Percentiles rank a stretch among this genome's conserved stretches.
Evolutionary conservation across 2,329 filamentous ascomycete genomes (phyloP).

Genomic region (Alternaria sp.): DNA sequence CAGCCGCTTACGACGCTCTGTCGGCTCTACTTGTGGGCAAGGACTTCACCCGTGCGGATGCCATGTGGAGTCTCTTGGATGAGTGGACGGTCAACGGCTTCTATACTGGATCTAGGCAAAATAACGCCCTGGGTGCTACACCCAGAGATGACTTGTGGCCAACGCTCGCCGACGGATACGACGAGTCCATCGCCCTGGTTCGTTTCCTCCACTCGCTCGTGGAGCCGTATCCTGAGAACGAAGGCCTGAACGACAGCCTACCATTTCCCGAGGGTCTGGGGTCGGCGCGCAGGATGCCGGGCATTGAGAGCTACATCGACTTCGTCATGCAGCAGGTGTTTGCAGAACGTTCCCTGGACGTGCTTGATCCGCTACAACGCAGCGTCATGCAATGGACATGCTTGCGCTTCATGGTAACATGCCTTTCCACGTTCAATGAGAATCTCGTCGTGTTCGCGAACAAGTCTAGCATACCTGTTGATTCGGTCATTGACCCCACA

Average conservation of each 20-base stretch:
- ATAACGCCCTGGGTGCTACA: conserved; percentile 25
- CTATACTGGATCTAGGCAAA: conserved; percentile 42
- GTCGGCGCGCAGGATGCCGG: conserved; percentile 76
- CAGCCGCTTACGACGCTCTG: conserved; percentile 82
- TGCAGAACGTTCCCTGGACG: conserved; percentile 68
- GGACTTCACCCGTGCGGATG: conserved; percentile 67
- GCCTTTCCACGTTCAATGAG: conserved; percentile 89
- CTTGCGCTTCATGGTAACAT: conserved; percentile 80
- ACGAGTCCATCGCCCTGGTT: conserved; percentile 85
- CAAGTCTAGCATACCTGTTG: conserved; percentile 75
- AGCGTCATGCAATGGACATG: conserved; percentile 79
- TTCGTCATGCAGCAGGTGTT: conserved; percentile 85
- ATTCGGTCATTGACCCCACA: conserved; percentile 74
- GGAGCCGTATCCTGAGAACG: conserved; percentile 67
- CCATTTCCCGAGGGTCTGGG: conserved; percentile 89
- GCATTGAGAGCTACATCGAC: conserved; percentile 92
- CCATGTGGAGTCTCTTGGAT: conserved; percentile 83
- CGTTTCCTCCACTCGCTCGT: conserved; percentile 76
- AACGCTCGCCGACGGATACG: conserved; percentile 78
- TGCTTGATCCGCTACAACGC: conserved; percentile 69
- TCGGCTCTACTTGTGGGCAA: conserved; percentile 79
- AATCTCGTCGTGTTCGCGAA: conserved; percentile 87
- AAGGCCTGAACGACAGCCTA: conserved; percentile 73
- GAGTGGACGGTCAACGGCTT: conserved; percentile 67
- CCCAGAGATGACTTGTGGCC: conserved; percentile 64